Evolutionary conservation across 208 protist genomes (phyloP), one percentile per base, ranked within the genome.

Genomic region (Wallacemonas sp.): DNA sequence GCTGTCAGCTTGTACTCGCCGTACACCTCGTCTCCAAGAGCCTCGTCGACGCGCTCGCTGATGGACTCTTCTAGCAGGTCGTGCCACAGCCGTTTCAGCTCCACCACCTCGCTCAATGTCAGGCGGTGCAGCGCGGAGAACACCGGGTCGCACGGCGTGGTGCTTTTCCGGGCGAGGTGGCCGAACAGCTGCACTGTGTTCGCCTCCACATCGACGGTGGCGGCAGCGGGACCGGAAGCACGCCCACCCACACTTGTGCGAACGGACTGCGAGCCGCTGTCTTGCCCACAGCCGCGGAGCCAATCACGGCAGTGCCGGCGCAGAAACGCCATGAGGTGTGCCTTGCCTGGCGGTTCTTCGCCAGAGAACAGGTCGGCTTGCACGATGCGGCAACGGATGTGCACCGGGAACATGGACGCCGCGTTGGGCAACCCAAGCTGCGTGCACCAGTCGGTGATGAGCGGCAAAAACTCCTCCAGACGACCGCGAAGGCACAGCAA

Each of bases 101-200:
- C 85, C 3, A 39, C 66, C n/a, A 85, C 75, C 19, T 63, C 63
- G 30, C 75, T 85, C 19, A 91, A 63, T 0, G 78, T 85, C n/a
- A 94, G 76, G 10, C 73, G 83, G 55, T 94, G 79, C 29, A 94
- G 67, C 71, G 21, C 76, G 81, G 59, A 88, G 77, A 39, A 94
- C 64, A 45, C 65, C 78, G 24, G 63, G 39, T 21, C 91, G 57
- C 63, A 91, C 62, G 1, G 71, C 45, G 60, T 90, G 81, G 26
- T 37, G 53, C 29, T 59, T 5, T 46, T 46, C 37, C 50, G 30
- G 21, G 30, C 32, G 3, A 65, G 60, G 15, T 65, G 60, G 38
- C 42, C 39, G 12, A 46, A 62, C 36, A 62, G 27, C 22, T 24
- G 36, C 55, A 62, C 55, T 10, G 42, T 65, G 42, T 26, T 65